Conservation (phyloP, 257 asterid species). For the Linderniella brevidens region DNA sequence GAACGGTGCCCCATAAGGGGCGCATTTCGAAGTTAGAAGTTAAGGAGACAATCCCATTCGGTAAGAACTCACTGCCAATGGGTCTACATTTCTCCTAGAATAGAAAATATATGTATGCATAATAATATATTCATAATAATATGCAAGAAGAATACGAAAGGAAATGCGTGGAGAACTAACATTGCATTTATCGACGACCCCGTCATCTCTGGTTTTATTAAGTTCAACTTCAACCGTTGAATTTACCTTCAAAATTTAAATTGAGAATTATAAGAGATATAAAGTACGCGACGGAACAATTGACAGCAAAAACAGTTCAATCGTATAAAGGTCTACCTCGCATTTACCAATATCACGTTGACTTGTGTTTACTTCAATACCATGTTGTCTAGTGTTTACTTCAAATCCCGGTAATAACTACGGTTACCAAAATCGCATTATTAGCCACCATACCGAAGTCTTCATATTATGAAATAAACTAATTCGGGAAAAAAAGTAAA, state of each 20-base stretch:
- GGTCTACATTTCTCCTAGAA: constrained; percentile 42
- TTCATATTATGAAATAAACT: not conserved
- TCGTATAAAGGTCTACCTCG: constrained; percentile 19
- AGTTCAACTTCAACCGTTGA: no score
- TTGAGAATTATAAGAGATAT: no score
- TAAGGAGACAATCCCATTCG: constrained; percentile 53
- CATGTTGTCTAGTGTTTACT: constrained; percentile 10
- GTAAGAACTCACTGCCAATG: constrained; percentile 46
- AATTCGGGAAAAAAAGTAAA: not conserved
- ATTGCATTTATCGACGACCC: not conserved
- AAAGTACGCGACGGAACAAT: no score
- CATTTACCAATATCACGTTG: constrained; percentile 18
- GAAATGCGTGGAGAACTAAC: not conserved
- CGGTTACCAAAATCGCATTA: constrained; percentile 3
- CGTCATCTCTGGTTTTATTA: no score
- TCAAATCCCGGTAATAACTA: constrained; percentile 29
- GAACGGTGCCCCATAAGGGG: constrained; percentile 56
- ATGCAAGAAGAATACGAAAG: not conserved
- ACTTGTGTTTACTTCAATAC: constrained; percentile 9
- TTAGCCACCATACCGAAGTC: constrained; percentile 1
- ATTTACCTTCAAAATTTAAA: no score
- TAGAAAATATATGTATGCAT: constrained; percentile 1
- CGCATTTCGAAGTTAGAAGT: constrained; percentile 59
- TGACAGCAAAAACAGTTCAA: not conserved
- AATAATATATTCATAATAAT: not conserved